phyloP scores from a whole-genome alignment of 352 stramenopile species.

The Phytopythium litorale region DNA sequence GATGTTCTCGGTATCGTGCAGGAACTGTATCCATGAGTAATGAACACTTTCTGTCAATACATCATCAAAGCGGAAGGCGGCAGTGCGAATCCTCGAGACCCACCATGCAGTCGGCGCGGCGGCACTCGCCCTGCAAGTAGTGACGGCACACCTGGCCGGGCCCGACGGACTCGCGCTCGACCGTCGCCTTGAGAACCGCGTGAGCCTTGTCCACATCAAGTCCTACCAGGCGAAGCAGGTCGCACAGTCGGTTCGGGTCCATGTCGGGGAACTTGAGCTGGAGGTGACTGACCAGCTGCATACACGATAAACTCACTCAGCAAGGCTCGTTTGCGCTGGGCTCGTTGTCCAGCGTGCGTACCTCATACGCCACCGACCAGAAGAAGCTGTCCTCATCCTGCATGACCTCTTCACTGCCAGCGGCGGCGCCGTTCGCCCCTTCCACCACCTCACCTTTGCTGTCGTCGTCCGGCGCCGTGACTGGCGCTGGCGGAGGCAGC shows the following conservation, averaged over 20 bases:
- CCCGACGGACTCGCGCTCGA: slow-evolving; percentile 68
- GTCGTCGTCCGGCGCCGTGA: neutral
- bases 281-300: slow-evolving; percentile 71
- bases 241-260: slow-evolving; percentile 63
- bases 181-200: slow-evolving; percentile 65
- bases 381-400: slow-evolving; percentile 82
- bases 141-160: slow-evolving; percentile 77
- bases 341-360: slow-evolving; percentile 15
- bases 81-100: neutral
- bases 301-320: slow-evolving; percentile 7
- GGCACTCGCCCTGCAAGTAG: slow-evolving; percentile 77
- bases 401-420: slow-evolving; percentile 24
- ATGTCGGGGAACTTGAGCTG: slow-evolving; percentile 83
- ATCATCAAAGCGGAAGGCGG: neutral
- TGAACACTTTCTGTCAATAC: neutral
- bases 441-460: slow-evolving; percentile 17
- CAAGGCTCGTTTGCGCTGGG: neutral
- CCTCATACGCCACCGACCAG: slow-evolving; percentile 83
- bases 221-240: slow-evolving; percentile 68
- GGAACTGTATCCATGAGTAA: slow-evolving; percentile 50
- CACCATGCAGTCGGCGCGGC: slow-evolving; percentile 84
- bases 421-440: slow-evolving; percentile 5
- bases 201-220: slow-evolving; percentile 75
- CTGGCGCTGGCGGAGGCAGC: slow-evolving; percentile 2
- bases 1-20: slow-evolving; percentile 80